Evolutionary conservation across 768 basidiomycete genomes (phyloP).

Genomic region (Paxillus rubicundulus): DNA sequence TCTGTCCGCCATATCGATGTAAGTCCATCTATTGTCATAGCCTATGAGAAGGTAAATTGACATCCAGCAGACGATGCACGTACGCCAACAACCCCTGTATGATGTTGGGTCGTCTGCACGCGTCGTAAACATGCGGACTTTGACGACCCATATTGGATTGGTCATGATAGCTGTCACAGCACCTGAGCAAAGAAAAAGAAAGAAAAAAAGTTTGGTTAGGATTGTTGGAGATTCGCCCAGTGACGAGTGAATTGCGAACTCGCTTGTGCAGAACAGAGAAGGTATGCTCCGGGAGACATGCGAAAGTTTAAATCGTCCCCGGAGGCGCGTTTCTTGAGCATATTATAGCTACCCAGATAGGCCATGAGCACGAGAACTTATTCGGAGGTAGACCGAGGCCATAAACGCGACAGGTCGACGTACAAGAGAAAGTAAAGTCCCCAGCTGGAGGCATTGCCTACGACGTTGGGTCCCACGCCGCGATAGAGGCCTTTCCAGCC

Average conservation of each 20-base stretch:
- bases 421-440: conserved; percentile 98
- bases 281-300: conserved; percentile 74
- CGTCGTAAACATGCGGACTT: conserved; percentile 95
- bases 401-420: conserved; percentile 33
- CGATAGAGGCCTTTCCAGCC: conserved; percentile 89
- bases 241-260: conserved; percentile 60
- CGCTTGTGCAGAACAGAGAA: conserved; percentile 91
- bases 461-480: conserved; percentile 86
- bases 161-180: conserved; percentile 91
- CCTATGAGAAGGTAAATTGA: neutral
- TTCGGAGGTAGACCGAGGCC: neutral
- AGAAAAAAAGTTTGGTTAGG: conserved; percentile 6
- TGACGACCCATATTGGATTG: conserved; percentile 97
- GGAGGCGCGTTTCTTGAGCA: conserved; percentile 80
- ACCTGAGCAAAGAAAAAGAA: conserved; percentile 46
- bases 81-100: conserved; percentile 80
- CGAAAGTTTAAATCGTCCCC: conserved; percentile 62
- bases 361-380: conserved; percentile 4
- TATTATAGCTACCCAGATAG: conserved; percentile 69
- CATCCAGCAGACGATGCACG: conserved; percentile 4
- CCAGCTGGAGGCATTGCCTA: conserved; percentile 96
- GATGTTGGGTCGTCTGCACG: conserved; percentile 59
- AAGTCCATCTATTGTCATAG: conserved; percentile 57
- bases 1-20: conserved; percentile 67
- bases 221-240: conserved; percentile 4